Evolutionary conservation across 2,329 filamentous ascomycete species (phyloP), one percentile per base, ranked within the genome.

Genomic region (Catunica adiposa): DNA sequence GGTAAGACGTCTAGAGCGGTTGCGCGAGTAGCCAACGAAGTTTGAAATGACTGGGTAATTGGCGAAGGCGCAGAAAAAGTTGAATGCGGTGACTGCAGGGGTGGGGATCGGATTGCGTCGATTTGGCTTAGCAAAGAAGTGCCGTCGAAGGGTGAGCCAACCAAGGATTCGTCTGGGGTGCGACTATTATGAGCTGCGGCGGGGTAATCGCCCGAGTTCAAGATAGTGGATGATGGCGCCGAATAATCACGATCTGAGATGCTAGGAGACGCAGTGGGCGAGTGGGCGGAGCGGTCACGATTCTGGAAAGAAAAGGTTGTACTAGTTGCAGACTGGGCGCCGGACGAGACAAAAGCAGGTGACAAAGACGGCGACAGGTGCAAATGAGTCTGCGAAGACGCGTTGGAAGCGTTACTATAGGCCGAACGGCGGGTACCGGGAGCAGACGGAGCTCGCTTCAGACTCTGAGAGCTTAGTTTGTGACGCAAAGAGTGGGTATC

Each of bases 381-480:
- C 23, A 56, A 55, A 50, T 56, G 52, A 34, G 53, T 52, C 14
- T 59, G 52, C 11, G 57, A 55, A 25, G 57, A 59, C 29, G 57
- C 57, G 47, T 73, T 73, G 56, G 71, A 72, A 58, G 74, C 73
- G 62, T 58, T 58, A 42, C 56, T 58, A 11, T 58, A 58, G 31
- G 56, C 56, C 3, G 56, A 58, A 26, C 56, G 56, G 14, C 56
- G 40, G 15, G 48, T 55, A 17, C 56, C 56, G 64, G 77, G 77
- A 69, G 77, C 77, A 67, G 77, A 80, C 61, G 79, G 78, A 65
- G 77, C 73, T 66, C 77, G 74, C 66, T 72, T 75, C 66, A 82
- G 71, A 66, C 76, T 81, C 63, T 76, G 74, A 62, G 78, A 80
- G 74, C 78, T 82, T 68, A 75, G 74, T 72, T 80, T 76, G 71